Conservation (phyloP, 495 filamentous ascomycete species). For the Tuber magnatum region DNA sequence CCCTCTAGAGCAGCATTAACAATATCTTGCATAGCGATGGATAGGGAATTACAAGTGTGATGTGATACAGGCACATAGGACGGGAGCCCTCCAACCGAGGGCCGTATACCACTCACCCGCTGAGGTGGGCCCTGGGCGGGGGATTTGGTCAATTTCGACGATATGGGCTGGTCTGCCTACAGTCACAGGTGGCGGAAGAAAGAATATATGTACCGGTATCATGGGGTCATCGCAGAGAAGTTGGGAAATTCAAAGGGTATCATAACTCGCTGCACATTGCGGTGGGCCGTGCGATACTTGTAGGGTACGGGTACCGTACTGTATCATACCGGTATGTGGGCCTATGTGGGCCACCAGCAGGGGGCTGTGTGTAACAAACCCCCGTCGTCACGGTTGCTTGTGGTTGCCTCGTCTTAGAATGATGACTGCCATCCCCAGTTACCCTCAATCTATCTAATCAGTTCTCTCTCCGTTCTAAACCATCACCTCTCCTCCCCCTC, state of each 20-base stretch:
- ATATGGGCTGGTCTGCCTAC: not conserved
- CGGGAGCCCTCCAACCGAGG: not conserved
- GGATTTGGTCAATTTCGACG: not conserved
- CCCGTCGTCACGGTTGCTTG: not conserved
- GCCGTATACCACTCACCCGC: not conserved
- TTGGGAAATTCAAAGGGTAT: not conserved
- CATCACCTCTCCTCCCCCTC: conserved; percentile 29
- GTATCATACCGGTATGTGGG: too few relatives aligned
- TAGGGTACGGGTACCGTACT: not conserved
- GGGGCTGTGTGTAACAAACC: conserved; percentile 4
- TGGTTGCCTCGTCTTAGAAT: conserved; percentile 2
- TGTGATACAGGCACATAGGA: not conserved
- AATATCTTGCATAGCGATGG: not conserved
- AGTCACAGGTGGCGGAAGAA: not conserved
- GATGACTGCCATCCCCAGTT: conserved; percentile 2
- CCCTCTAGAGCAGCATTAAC: not conserved
- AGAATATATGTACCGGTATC: not conserved
- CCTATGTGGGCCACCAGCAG: not conserved
- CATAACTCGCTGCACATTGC: not conserved
- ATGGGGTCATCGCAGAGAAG: not conserved
- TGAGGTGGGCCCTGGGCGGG: not conserved
- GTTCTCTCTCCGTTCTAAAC: conserved; percentile 18
- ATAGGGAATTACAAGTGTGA: not conserved
- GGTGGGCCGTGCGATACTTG: not conserved
- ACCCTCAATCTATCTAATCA: not conserved